Evolutionary conservation across 768 basidiomycete genomes (phyloP).

Genomic region (Suillus variegatus): DNA sequence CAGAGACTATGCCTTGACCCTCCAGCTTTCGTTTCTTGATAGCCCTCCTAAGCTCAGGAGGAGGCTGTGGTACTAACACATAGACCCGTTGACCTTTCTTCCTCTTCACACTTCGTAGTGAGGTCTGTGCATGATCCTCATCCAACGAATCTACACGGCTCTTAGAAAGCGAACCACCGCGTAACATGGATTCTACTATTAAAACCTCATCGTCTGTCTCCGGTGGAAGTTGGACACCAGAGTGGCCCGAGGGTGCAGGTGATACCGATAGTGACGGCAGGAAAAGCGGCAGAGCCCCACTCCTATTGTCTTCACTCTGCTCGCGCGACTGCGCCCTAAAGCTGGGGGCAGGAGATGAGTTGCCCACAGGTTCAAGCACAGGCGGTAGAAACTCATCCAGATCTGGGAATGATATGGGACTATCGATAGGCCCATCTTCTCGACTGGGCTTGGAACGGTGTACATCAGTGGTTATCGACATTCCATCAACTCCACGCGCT

Average conservation of each 20-base stretch:
- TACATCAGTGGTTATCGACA: conserved; percentile 23
- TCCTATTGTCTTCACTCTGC: conserved; percentile 11
- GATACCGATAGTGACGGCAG: conserved; percentile 47
- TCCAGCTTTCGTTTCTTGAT: conserved; percentile 20
- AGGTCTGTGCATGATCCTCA: conserved; percentile 2
- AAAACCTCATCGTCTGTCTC: conserved; percentile 22
- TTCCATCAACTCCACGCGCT: conserved; percentile 20
- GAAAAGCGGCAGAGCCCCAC: conserved; percentile 44
- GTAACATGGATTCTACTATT: conserved; percentile 9
- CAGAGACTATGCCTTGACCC: conserved; percentile 13
- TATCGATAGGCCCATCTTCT: conserved; percentile 25
- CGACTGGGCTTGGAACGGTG: neutral
- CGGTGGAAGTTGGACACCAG: conserved; percentile 16
- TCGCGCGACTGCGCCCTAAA: conserved; percentile 15
- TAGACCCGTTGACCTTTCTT: conserved; percentile 23
- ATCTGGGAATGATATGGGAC: conserved; percentile 12
- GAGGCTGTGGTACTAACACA: conserved; percentile 30
- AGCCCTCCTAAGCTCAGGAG: conserved; percentile 22
- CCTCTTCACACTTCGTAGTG: conserved; percentile 23
- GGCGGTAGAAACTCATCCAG: conserved; percentile 16
- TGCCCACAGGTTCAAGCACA: conserved; percentile 5
- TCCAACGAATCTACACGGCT: conserved; percentile 16
- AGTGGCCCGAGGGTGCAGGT: conserved; percentile 17
- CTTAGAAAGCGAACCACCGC: conserved; percentile 18
- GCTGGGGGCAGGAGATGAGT: conserved; percentile 9